Percentiles rank a stretch among this genome's conserved stretches.
Conservation (phyloP, 352 stramenopile genomes). For the Peronospora belbahrii region DNA sequence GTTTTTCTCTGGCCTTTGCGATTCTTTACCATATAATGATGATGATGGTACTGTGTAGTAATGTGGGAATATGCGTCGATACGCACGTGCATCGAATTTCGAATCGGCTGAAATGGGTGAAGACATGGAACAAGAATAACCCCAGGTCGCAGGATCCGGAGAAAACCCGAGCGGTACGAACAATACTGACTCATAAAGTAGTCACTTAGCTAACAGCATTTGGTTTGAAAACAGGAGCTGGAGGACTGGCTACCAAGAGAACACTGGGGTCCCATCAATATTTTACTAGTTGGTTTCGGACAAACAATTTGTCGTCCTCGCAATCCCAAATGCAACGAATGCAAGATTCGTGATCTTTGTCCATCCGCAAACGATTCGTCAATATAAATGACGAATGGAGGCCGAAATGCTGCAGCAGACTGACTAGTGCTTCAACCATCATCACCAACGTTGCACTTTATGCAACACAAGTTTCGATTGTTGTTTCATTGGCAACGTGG, state of each 20-base stretch:
- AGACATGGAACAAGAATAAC: conserved; percentile 80
- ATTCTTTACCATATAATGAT: background rate
- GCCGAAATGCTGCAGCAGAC: too few species aligned
- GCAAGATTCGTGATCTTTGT: conserved; percentile 58
- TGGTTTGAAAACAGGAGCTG: conserved; percentile 53
- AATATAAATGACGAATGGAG: conserved; percentile 13
- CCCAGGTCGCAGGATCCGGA: conserved; percentile 84
- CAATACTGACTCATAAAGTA: background rate
- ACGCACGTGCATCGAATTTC: conserved; percentile 96
- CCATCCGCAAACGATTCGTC: conserved; percentile 45
- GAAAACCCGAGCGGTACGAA: conserved; percentile 74
- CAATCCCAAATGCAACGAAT: conserved; percentile 68
- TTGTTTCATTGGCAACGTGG: too few species aligned
- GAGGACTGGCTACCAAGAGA: conserved; percentile 91
- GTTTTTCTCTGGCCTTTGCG: conserved; percentile 2
- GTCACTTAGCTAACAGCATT: background rate
- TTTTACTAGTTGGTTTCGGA: conserved; percentile 92
- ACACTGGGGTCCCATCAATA: conserved; percentile 89
- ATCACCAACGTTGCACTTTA: too few species aligned
- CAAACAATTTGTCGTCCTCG: conserved; percentile 86
- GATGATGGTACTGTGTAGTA: conserved; percentile 24
- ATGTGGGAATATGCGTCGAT: conserved; percentile 92
- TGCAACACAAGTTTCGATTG: too few species aligned
- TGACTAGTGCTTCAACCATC: too few species aligned
- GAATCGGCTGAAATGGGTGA: conserved; percentile 92